These are phyloP conservation scores for Kodamaea neixiangensis DNA, from an alignment of 805 yeast species.

Conservation along the genomic window DNA sequence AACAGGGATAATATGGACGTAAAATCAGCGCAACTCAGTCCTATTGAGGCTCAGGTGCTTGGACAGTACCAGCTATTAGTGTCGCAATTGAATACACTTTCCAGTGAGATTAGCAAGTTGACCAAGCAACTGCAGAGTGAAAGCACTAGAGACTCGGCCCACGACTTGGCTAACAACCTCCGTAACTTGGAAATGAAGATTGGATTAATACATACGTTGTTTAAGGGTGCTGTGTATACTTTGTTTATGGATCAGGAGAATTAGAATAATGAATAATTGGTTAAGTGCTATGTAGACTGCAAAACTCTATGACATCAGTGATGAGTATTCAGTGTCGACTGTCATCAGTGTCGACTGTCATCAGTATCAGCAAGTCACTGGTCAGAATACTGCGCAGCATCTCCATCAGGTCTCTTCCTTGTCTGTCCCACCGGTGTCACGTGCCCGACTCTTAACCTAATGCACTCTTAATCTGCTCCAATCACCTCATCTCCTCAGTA, in stretches of 20 bases:
- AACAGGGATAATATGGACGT: constrained; percentile 14
- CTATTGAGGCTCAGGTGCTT: constrained; percentile 37
- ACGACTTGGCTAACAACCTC: constrained; percentile 46
- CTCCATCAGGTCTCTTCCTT: no score
- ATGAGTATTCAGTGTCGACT: no score
- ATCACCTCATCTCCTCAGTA: no score
- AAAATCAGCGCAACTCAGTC: constrained; percentile 21
- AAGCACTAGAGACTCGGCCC: constrained; percentile 20
- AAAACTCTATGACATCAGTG: no score
- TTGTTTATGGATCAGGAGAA: constrained; percentile 53
- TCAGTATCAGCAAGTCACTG: no score
- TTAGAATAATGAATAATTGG: neutral
- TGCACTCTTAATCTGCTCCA: no score
- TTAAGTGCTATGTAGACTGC: no score
- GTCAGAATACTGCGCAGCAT: no score
- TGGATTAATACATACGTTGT: constrained; percentile 63
- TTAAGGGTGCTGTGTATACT: constrained; percentile 72
- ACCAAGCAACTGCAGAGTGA: constrained; percentile 18
- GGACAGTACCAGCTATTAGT: constrained; percentile 41
- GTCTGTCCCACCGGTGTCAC: no score
- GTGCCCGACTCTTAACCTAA: no score
- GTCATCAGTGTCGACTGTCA: no score
- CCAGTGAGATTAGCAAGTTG: constrained; percentile 34
- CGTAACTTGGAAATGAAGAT: constrained; percentile 63
- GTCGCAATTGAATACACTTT: constrained; percentile 29